These are phyloP conservation scores for Oidiodendron maius DNA, from an alignment of 495 filamentous ascomycete species.

Conservation along the genomic window DNA sequence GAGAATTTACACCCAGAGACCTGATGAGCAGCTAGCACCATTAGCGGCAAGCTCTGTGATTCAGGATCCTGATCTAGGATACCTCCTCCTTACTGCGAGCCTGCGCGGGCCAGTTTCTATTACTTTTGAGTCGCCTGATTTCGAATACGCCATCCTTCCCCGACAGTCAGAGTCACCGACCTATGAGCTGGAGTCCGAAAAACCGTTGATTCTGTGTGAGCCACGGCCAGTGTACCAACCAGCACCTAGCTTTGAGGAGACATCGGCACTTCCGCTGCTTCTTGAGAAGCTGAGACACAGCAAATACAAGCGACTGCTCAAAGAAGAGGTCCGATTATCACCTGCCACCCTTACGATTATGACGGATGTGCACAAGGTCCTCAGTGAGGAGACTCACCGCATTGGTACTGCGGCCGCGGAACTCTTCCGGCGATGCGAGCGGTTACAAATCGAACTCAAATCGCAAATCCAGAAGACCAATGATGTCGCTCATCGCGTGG, in stretches of 20 bases:
- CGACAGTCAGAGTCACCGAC: constrained; percentile 28
- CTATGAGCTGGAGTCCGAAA: constrained; percentile 28
- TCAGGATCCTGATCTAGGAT: constrained; percentile 68
- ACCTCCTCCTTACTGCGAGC: constrained; percentile 69
- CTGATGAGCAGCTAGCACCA: constrained; percentile 30
- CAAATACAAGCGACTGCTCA: constrained; percentile 52
- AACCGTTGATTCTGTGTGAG: constrained; percentile 36
- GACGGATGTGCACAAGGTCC: constrained; percentile 66
- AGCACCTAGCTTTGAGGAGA: constrained; percentile 54
- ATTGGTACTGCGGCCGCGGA: constrained; percentile 73
- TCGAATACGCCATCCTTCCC: constrained; percentile 28
- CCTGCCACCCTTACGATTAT: constrained; percentile 70
- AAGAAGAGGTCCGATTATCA: constrained; percentile 68
- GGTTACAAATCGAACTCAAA: constrained; percentile 62
- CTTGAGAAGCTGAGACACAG: constrained; percentile 56
- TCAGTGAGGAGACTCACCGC: constrained; percentile 65
- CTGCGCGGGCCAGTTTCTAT: constrained; percentile 56
- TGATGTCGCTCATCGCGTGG: constrained; percentile 61
- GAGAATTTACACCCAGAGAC: constrained; percentile 44
- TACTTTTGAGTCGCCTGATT: constrained; percentile 58
- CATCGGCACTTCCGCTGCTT: constrained; percentile 53
- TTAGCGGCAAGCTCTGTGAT: constrained; percentile 60
- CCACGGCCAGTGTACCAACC: constrained; percentile 67
- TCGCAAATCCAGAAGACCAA: constrained; percentile 64
- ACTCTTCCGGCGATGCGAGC: constrained; percentile 71